Base-by-base conservation (phyloP, 352 stramenopile genomes). In the Globisporangium iwayamae region DNA sequence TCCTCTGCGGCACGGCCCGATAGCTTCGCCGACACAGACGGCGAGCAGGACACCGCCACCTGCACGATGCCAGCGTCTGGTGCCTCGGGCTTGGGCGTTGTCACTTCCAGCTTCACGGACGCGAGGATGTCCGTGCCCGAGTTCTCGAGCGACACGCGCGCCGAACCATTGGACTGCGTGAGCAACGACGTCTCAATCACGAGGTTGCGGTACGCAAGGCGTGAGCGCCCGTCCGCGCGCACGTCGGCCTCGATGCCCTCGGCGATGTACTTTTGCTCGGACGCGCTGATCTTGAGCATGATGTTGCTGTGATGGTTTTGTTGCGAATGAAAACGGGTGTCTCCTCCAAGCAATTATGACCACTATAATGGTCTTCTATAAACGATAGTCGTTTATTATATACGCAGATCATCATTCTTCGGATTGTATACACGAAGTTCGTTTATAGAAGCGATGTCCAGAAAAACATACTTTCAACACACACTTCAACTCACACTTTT, bases 231-330 rank as follows among this genome's bases (percentile, higher is more conserved):
- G 52, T 94, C 85, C 7, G 79, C 82, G 61, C 85, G 85, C 51
- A 92, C 79, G 61, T 90, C 76, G 30, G 78, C 72, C n/a, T 74
- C 81, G 38, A 94, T 77, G 58, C 85, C 85, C 54, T 89, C 79
- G 53, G 68, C 70, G 65, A 94, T 91, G 65, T 83, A 94, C 60
- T 76, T 63, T 54, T 84, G 82, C 78, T 94, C 83, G 46, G 85
- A 91, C 66, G 72, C 47, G 52, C 80, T 90, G 64, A 93, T 80
- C 75, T 89, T 86, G 47, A 90, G 78, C 84, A 91, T 93, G 2
- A 11, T 67, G 28, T 7, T 64, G 25, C 52, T 38, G 36, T 41
- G 38, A 25, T 60, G 25, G 22, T 36, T 25, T 36, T 25, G 2
- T 7, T 53, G 22, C 25, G 30, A 20, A 38, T 56, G 50, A 14